Evolutionary conservation across 208 protist genomes (phyloP).

Genomic region (Hexamita inflata): DNA sequence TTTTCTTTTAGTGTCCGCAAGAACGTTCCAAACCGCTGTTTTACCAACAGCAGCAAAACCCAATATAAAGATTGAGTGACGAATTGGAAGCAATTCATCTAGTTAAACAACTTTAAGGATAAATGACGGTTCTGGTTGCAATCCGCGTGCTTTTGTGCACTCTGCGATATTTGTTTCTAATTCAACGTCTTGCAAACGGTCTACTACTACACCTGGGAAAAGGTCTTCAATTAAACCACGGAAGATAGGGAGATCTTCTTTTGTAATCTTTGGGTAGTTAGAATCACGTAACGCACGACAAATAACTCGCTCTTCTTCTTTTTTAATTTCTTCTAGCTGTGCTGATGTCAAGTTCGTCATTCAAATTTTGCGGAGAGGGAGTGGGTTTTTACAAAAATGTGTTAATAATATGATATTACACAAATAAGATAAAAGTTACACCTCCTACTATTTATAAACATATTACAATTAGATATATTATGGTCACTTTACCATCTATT

Average conservation of each 20-base stretch:
- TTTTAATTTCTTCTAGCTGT: slow-evolving; percentile 15
- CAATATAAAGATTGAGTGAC: slow-evolving; percentile 91
- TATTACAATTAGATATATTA: no score
- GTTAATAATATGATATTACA: no score
- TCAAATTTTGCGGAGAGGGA: no score
- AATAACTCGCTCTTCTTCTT: slow-evolving; percentile 21
- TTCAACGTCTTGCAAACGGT: slow-evolving; percentile 46
- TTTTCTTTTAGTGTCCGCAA: slow-evolving; percentile 69
- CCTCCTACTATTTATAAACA: no score
- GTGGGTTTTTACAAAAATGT: no score
- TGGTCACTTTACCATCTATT: no score
- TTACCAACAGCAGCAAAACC: slow-evolving; percentile 81
- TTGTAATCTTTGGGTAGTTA: slow-evolving; percentile 58
- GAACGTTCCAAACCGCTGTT: slow-evolving; percentile 77
- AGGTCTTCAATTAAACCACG: slow-evolving; percentile 55
- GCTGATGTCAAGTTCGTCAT: no score
- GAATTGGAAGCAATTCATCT: slow-evolving; percentile 84
- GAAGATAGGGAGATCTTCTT: slow-evolving; percentile 54
- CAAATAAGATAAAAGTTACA: no score
- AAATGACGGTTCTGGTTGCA: slow-evolving; percentile 81
- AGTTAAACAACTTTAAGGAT: slow-evolving; percentile 90
- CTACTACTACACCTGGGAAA: slow-evolving; percentile 49
- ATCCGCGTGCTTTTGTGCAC: slow-evolving; percentile 18
- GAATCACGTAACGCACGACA: slow-evolving; percentile 21
- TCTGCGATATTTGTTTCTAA: slow-evolving; percentile 47